Percentiles rank a stretch among this genome's conserved stretches.
Evolutionary conservation across 306 rosid species (phyloP).

Genomic region (Cyamopsis tetragonoloba): DNA sequence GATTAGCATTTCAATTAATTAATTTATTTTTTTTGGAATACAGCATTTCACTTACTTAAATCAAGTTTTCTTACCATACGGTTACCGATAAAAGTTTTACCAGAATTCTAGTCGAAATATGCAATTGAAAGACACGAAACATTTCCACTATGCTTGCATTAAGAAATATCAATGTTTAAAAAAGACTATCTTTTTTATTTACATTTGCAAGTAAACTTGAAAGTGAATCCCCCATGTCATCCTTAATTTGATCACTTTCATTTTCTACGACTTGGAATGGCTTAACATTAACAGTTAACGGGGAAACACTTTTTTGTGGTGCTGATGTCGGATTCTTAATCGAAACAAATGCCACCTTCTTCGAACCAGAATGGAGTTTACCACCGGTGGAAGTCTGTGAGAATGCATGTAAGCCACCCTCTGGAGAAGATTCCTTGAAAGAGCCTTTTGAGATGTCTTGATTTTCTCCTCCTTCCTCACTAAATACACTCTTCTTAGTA

Average conservation of each 20-base stretch:
- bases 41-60: neutral
- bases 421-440: constrained; percentile 17
- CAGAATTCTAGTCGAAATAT: neutral
- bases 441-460: constrained; percentile 12
- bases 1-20: too few species aligned
- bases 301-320: constrained; percentile 8
- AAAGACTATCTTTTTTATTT: constrained; percentile 41
- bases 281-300: constrained; percentile 9
- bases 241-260: constrained; percentile 35
- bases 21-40: too few species aligned
- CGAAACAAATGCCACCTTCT: constrained; percentile 67
- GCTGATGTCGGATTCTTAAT: constrained; percentile 36
- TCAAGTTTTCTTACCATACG: neutral
- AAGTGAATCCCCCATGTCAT: constrained; percentile 38
- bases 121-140: neutral
- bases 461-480: constrained; percentile 24
- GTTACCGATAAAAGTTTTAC: neutral
- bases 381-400: constrained; percentile 23
- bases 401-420: constrained; percentile 23
- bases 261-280: constrained; percentile 32
- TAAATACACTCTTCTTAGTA: constrained; percentile 22
- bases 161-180: constrained; percentile 18
- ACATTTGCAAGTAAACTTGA: constrained; percentile 44
- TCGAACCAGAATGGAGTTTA: constrained; percentile 27
- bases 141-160: neutral